These are phyloP conservation scores for Polygonum maritimum DNA, from an alignment of 148 eudicot genomes.

Conservation along the genomic window DNA sequence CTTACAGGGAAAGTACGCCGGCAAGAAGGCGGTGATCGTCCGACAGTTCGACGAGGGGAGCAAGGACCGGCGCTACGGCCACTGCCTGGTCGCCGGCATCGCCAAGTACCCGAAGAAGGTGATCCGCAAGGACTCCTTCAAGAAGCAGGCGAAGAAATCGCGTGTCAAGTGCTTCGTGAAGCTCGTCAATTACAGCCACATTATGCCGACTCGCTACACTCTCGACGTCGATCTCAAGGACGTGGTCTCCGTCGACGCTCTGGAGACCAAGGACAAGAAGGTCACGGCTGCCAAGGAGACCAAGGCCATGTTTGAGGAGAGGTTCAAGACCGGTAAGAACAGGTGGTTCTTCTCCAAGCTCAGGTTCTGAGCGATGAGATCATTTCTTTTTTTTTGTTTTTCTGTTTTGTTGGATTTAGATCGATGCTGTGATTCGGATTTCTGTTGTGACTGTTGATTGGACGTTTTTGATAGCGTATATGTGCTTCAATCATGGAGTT, in stretches of 20 bases:
- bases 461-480: background rate
- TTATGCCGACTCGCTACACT: slow-evolving; percentile 15
- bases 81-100: slow-evolving; percentile 15
- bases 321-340: slow-evolving; percentile 13
- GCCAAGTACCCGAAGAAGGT: slow-evolving; percentile 11
- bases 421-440: background rate
- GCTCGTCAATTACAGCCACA: slow-evolving; percentile 15
- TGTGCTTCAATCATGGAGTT: background rate
- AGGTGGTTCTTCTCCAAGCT: slow-evolving; percentile 19
- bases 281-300: slow-evolving; percentile 12
- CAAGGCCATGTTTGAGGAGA: slow-evolving; percentile 12
- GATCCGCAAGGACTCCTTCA: slow-evolving; percentile 11
- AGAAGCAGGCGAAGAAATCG: slow-evolving; percentile 14
- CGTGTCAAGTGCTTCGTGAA: slow-evolving; percentile 11
- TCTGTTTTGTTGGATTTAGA: background rate
- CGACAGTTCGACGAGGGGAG: slow-evolving; percentile 8
- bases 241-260: slow-evolving; percentile 8
- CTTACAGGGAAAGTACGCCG: slow-evolving; percentile 11
- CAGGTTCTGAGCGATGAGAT: slow-evolving; percentile 14
- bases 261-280: slow-evolving; percentile 8
- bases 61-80: slow-evolving; percentile 12
- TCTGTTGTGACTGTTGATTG: background rate
- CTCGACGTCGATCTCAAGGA: slow-evolving; percentile 17
- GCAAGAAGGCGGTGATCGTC: slow-evolving; percentile 11
- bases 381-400: background rate